Evolutionary conservation across 1,284 basidiomycete species (phyloP).

Genomic region (Trichosporon sp.): DNA sequence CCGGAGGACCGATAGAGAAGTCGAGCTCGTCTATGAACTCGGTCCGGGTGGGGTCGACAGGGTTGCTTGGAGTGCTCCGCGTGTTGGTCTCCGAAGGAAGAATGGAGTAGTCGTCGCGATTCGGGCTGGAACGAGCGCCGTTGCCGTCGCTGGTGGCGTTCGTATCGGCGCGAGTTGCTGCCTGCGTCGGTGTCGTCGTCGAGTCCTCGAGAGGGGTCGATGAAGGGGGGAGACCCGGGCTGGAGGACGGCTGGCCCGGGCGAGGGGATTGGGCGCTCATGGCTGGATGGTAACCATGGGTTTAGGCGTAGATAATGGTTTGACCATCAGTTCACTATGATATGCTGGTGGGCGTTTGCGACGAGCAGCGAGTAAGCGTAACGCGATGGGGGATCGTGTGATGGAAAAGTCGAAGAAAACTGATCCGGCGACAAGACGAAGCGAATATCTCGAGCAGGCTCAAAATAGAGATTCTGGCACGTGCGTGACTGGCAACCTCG

Average conservation of each 20-base stretch:
- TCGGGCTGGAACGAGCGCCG: background rate
- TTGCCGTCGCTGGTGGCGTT: background rate
- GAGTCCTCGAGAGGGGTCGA: background rate
- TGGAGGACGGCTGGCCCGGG: background rate
- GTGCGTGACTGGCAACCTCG: background rate
- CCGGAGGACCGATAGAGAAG: background rate
- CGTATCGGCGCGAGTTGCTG: background rate
- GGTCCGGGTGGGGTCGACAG: background rate
- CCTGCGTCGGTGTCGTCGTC: background rate
- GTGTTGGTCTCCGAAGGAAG: background rate
- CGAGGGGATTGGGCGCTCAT: background rate
- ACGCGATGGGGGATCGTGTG: background rate
- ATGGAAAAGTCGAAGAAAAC: background rate
- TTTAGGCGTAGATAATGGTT: background rate
- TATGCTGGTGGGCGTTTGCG: background rate
- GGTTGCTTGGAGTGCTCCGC: background rate
- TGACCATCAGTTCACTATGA: background rate
- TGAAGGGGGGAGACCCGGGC: background rate
- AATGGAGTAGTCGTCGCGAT: background rate
- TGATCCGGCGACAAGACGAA: background rate
- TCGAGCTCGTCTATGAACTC: background rate
- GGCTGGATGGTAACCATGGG: background rate
- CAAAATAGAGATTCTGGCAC: constrained; percentile 1
- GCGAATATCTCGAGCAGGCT: background rate
- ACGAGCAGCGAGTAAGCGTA: background rate